Evolutionary conservation across 2,329 filamentous ascomycete species (phyloP).

Genomic region (Apiospora hydei): DNA sequence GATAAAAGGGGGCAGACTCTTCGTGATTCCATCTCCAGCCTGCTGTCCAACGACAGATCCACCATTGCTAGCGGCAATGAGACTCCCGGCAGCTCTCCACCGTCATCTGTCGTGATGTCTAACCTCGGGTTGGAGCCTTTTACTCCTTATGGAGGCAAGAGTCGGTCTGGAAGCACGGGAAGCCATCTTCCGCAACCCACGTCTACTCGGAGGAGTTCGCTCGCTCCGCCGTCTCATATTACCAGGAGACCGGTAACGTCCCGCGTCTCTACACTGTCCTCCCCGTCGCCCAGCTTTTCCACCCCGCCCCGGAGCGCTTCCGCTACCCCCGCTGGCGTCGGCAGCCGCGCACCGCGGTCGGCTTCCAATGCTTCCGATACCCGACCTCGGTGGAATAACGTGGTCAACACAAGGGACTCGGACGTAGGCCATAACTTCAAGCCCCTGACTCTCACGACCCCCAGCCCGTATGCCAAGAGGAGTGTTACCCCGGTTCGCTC

Average conservation of each 20-base stretch:
- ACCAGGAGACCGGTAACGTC: conserved; percentile 51
- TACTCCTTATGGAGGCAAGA: conserved; percentile 54
- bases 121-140: conserved; percentile 57
- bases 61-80: conserved; percentile 73
- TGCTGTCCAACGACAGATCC: conserved; percentile 83
- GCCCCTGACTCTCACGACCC: conserved; percentile 65
- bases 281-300: conserved; percentile 38
- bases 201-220: conserved; percentile 50
- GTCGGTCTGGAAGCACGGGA: conserved; percentile 56
- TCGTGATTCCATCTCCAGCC: conserved; percentile 91
- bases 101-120: conserved; percentile 68
- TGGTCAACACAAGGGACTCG: conserved; percentile 68
- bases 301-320: conserved; percentile 51
- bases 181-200: conserved; percentile 54
- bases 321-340: conserved; percentile 54
- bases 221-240: conserved; percentile 50
- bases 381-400: conserved; percentile 77
- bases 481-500: conserved; percentile 51
- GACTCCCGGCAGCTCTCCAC: conserved; percentile 72
- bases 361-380: conserved; percentile 54
- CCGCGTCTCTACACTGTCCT: conserved; percentile 54
- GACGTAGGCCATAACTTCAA: conserved; percentile 74
- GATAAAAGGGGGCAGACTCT: conserved; percentile 75
- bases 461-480: conserved; percentile 62
- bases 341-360: conserved; percentile 52